A percentile compares a stretch with the other conserved stretches of the same genome.
Conservation (phyloP, 768 basidiomycete genomes). For the Termitomyces sp. region DNA sequence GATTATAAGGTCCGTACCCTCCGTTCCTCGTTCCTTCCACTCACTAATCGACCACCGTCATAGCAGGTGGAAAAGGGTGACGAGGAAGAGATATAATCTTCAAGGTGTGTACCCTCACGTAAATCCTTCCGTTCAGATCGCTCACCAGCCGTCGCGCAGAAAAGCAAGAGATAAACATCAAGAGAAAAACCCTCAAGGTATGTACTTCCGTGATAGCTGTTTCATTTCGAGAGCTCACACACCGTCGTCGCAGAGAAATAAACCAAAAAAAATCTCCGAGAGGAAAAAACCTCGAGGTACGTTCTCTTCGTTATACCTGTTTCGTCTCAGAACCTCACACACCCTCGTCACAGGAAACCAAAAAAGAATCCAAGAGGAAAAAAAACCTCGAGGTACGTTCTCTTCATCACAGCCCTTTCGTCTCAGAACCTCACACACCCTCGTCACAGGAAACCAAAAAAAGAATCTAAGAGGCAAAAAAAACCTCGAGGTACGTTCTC, state of each 20-base stretch:
- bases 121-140: not conserved
- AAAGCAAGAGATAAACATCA: not conserved
- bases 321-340: not conserved
- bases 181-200: not conserved
- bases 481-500: not conserved
- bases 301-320: not conserved
- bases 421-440: too few relatives aligned
- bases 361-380: not conserved
- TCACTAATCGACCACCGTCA: not conserved
- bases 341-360: not conserved
- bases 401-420: not conserved
- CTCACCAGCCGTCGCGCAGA: not conserved
- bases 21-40: not conserved
- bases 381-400: not conserved
- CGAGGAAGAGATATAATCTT: not conserved
- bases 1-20: not conserved
- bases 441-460: not conserved
- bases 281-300: not conserved
- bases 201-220: not conserved
- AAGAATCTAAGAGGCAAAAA: not conserved
- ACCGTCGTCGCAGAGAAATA: not conserved
- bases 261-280: not conserved
- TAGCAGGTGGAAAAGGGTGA: not conserved
- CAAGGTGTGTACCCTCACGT: not conserved
- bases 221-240: not conserved